These are phyloP conservation scores for Aegilops sharonensis DNA, from an alignment of 176 grass and related monocot genomes.

Conservation along the genomic window DNA sequence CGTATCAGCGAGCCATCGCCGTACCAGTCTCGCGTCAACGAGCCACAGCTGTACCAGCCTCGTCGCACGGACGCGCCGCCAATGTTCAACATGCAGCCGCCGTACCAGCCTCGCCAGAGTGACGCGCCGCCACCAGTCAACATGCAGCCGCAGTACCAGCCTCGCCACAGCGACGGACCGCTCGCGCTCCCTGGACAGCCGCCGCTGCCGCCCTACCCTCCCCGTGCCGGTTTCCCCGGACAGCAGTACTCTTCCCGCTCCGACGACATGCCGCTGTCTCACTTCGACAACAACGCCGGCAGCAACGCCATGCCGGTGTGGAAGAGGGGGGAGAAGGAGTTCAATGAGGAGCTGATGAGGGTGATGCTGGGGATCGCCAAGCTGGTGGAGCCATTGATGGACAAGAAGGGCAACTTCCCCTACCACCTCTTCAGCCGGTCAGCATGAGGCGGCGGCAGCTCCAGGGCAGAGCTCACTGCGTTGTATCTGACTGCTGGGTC, in stretches of 20 bases:
- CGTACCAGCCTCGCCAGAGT: conserved; percentile 16
- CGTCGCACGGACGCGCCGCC: not conserved
- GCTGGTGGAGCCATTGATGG: conserved; percentile 50
- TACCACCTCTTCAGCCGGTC: conserved; percentile 44
- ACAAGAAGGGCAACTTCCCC: conserved; percentile 56
- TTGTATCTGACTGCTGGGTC: conserved; percentile 20
- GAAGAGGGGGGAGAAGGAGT: conserved; percentile 34
- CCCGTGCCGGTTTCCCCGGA: conserved; percentile 1
- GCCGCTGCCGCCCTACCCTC: conserved; percentile 23
- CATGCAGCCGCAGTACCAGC: conserved; percentile 19
- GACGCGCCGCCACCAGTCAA: conserved; percentile 1
- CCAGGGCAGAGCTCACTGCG: not conserved
- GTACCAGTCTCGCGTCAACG: conserved; percentile 14
- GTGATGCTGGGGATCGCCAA: conserved; percentile 54
- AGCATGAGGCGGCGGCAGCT: not conserved
- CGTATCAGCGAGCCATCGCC: not conserved
- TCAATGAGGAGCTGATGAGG: conserved; percentile 47
- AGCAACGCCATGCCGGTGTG: conserved; percentile 2
- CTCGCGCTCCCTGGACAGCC: conserved; percentile 11
- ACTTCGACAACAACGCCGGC: not conserved
- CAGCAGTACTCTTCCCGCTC: not conserved
- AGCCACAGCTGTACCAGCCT: not conserved
- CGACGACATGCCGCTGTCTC: not conserved
- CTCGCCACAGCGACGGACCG: conserved; percentile 16
- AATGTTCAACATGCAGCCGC: conserved; percentile 10